Percentiles rank a stretch among this genome's conserved stretches.
phyloP scores from a whole-genome alignment of 1,139 yeast genomes.

The Yamadazyma dendronema region DNA sequence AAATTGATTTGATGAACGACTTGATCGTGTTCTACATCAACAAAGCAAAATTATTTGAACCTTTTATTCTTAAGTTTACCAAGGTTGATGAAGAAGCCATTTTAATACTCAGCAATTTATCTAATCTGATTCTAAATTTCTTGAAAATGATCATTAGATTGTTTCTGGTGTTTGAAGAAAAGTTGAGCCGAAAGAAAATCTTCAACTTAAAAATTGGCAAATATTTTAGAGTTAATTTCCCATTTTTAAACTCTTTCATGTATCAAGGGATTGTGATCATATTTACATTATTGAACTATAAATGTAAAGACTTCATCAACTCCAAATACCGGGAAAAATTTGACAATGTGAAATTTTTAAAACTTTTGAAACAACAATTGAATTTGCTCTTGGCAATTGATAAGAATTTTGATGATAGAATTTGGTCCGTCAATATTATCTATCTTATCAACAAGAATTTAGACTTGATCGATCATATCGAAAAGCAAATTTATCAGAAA shows the following conservation, averaged over 20 bases:
- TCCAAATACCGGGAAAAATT: constrained; percentile 15
- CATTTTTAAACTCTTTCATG: constrained; percentile 48
- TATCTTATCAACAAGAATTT: constrained; percentile 33
- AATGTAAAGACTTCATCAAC: constrained; percentile 34
- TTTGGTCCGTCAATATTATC: constrained; percentile 40
- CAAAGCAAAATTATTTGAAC: constrained; percentile 52
- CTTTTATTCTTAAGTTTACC: constrained; percentile 41
- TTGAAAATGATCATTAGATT: constrained; percentile 27
- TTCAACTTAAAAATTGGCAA: constrained; percentile 30
- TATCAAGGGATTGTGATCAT: constrained; percentile 54
- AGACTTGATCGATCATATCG: constrained; percentile 28
- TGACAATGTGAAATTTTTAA: constrained; percentile 23
- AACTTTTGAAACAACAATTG: constrained; percentile 24
- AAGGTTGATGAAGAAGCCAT: constrained; percentile 26
- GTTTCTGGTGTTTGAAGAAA: constrained; percentile 15
- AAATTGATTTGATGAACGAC: constrained; percentile 40
- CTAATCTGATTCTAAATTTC: constrained; percentile 38
- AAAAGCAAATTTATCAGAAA: constrained; percentile 18
- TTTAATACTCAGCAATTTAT: constrained; percentile 29
- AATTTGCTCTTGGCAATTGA: constrained; percentile 26
- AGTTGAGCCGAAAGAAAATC: constrained; percentile 19
- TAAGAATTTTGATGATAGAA: constrained; percentile 17
- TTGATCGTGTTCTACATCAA: constrained; percentile 47
- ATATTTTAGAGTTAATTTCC: constrained; percentile 36
- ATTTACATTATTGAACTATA: constrained; percentile 47